Conservation (phyloP, 2,329 filamentous ascomycete genomes). For the Tolypocladium ophioglossoides region DNA sequence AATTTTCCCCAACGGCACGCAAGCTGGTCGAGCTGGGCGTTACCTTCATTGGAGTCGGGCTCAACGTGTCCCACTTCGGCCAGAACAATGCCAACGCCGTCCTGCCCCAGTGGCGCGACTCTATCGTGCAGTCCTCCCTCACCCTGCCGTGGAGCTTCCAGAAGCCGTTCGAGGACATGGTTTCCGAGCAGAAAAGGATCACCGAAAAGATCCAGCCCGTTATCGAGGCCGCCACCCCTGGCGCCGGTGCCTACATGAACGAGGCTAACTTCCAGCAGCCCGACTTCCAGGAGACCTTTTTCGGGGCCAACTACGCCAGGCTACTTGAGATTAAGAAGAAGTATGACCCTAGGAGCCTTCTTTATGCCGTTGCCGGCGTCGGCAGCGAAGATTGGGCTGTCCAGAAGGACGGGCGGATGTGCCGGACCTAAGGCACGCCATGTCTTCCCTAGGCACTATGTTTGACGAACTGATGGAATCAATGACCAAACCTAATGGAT, state of each 20-base stretch:
- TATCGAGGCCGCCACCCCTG: constrained; percentile 20
- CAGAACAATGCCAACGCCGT: constrained; percentile 20
- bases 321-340: constrained; percentile 34
- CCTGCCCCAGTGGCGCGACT: constrained; percentile 28
- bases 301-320: constrained; percentile 31
- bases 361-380: constrained; percentile 37
- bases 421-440: not conserved
- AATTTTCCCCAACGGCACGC: constrained; percentile 4
- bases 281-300: constrained; percentile 35
- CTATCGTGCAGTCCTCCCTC: constrained; percentile 19
- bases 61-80: constrained; percentile 15
- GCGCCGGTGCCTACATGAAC: constrained; percentile 36
- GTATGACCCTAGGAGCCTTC: constrained; percentile 34
- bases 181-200: constrained; percentile 18
- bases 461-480: too few species aligned
- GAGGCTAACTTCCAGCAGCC: constrained; percentile 40
- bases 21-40: constrained; percentile 11
- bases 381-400: constrained; percentile 40
- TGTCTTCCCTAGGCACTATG: too few species aligned
- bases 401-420: constrained; percentile 12
- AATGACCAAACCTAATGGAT: too few species aligned
- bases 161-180: constrained; percentile 17
- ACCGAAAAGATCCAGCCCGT: constrained; percentile 15
- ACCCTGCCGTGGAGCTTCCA: constrained; percentile 17
- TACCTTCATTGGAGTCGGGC: constrained; percentile 16